Base-by-base conservation (phyloP, 1,139 yeast species). In the Taphrina pruni region DNA sequence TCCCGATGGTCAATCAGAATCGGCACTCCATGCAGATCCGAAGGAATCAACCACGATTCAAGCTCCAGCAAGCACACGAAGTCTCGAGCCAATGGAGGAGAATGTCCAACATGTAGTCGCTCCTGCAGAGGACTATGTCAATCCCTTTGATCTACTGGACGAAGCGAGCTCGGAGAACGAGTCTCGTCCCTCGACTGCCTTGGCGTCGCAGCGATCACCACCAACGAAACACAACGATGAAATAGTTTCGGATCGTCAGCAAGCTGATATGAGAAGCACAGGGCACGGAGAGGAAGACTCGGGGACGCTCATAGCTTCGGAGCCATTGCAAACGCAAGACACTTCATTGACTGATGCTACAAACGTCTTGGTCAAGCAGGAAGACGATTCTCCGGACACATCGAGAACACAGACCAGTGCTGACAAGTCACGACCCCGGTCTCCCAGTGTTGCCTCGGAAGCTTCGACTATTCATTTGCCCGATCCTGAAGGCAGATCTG, bases 101-200 rank as follows among this genome's bases (percentile, higher is more conserved):
- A 35, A 50, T 2, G n/a, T 11, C 8, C 12, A 32, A 9, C 11
- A 2, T 50, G 54, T 36, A 8, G 9, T 21, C 14, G 43, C 21
- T 7, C 26, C 41, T 8, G 7, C 62, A 11, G 62, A 58, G 43
- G 62, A 45, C 8, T 64, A 64, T 46, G 56, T 64, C 39, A 64
- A 64, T 46, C 67, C 67, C 20, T 64, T 64, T 20, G 67, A 64
- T 36, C 55, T 56, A 2, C 35, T 46, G 67, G 67, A 64, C 32
- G 62, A 58, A 4, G 43, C 54, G 6, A 58, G 62, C 26, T 58
- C 62, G 8, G 39, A 45, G 26, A 54, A 58, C 35, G 62, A 58
- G 14, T 58, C 62, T 8, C 51, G 52, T 6, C 62, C 62, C 6
- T 45, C 62, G 26, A 58, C 62, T 11, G 60, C 43, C 3, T 7